Base-by-base conservation (phyloP, 2,329 filamentous ascomycete species). In the Botrytis hyacinthi region DNA sequence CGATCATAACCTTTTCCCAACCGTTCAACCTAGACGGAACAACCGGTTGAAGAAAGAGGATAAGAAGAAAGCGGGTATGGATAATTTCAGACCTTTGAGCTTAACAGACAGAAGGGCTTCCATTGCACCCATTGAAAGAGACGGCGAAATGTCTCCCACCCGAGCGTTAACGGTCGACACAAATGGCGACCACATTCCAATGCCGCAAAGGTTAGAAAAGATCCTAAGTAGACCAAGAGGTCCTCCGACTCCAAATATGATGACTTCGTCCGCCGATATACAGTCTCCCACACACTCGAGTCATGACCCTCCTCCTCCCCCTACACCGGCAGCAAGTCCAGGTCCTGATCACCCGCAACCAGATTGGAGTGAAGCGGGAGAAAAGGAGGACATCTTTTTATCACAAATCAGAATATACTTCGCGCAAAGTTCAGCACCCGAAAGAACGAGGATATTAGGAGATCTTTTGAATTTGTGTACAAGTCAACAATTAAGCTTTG, bases 401-500 rank as follows among this genome's bases (percentile, higher is more conserved):
- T 87, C 93, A 77, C 91, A 94, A 80, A 90, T 96, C 73, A 89
- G 93, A 75, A 88, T 91, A 75, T 90, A 94, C 79, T 98, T 98
- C 80, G 90, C 91, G 79, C 89, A 91, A 72, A 91, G 94, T 82
- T 92, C 90, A 73, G 89, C 91, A 37, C 88, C 90, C 0, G 92
- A 95, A 82, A 90, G 93, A 73, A 93, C 94, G 79, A 89, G 93
- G 57, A 89, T 97, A 79, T 85, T 99, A 74, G 93, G 93, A 69
- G 95, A 97, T 81, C 86, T 99, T 73, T 85, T 99, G 76, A 97
- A 97, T 80, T 88, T 97, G 78, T 99, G 96, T 84, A 97, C 97
- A 78, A 98, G 93, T 79, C 94, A 97, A 80, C 92, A 97, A 82
- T 86, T 99, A 77, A 97, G 94, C 83, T 98, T 98, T 81, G 95